A percentile compares a stretch with the other conserved stretches of the same genome.
phyloP scores from a whole-genome alignment of 208 protist species.

The Ichthyophonus hoferi region DNA sequence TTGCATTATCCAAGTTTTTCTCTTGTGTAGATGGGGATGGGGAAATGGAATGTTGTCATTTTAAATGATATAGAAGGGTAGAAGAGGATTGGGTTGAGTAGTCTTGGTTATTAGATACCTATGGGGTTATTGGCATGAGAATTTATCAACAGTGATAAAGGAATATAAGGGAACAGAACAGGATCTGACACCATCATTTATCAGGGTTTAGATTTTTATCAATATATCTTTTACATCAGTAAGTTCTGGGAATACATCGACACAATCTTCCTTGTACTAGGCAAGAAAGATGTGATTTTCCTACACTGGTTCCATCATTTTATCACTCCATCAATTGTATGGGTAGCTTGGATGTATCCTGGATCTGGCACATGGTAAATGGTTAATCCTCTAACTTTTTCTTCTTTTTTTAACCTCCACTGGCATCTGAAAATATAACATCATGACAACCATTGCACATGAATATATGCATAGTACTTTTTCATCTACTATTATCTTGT shows the following conservation, averaged over 20 bases:
- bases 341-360: conserved; percentile 24
- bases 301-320: conserved; percentile 45
- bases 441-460: neutral
- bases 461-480: neutral
- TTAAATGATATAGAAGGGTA: too few species aligned
- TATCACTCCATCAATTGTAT: conserved; percentile 37
- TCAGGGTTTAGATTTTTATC: conserved; percentile 17
- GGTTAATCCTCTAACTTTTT: neutral
- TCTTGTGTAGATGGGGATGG: neutral
- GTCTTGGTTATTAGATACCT: neutral
- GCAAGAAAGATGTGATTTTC: conserved; percentile 37
- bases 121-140: too few species aligned
- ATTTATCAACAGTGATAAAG: too few species aligned
- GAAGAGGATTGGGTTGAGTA: neutral
- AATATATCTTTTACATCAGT: conserved; percentile 37
- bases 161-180: too few species aligned
- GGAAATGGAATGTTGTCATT: too few species aligned
- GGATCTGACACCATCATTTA: neutral
- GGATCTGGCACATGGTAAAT: conserved; percentile 10
- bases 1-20: too few species aligned
- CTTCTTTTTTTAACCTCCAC: neutral
- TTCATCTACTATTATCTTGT: neutral
- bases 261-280: conserved; percentile 38
- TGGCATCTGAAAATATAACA: neutral
- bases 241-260: conserved; percentile 46